Base-by-base conservation (phyloP, 2,329 filamentous ascomycete genomes). In the Pseudogymnoascus sp. region DNA sequence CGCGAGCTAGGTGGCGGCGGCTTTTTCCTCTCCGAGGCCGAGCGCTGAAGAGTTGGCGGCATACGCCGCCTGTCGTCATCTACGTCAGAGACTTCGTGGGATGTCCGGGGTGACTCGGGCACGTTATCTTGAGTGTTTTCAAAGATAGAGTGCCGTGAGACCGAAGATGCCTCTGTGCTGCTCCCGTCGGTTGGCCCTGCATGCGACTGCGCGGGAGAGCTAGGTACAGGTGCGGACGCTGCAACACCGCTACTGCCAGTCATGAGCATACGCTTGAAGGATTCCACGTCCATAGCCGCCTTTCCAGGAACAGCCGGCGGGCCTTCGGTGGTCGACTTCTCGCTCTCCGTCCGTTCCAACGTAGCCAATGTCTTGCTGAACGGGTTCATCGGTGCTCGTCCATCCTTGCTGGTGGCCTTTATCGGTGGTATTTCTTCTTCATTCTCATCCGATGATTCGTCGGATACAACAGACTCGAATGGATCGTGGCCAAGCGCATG, bases 1-100 rank as follows among this genome's bases (percentile, higher is more conserved):
- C 89, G 84, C 59, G 88, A 91, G 70, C 82, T 90, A 9, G 89
- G 89, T 6, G 88, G 87, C 4, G 89, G 89, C 12, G 88, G 87
- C 65, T 83, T 84, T 73, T 84, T 86, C 70, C 87, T 88, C 65
- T 79, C 75, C 39, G 76, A 71, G 59, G 70, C 69, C 33, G 71
- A 70, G 58, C 36, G 66, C 66, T 33, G 64, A 35, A 14, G 60
- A 50, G 14, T 64, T 64, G 41, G 61, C 7, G 70, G 65, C 47
- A 77, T 68, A 57, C 73, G 70, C 63, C 68, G 75, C 38, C 71
- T 75, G 60, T 81, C 77, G 38, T 77, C 77, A 39, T 84, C 83
- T 1, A 79, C 78, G 47, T 85, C 83, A 2, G 80, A 79, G 63
- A 79, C 77, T 60, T 86, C 84, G 66, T 84, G 80, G 6, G 83